Conservation (phyloP, 2,329 filamentous ascomycete genomes). For the Anthostomella pinea region DNA sequence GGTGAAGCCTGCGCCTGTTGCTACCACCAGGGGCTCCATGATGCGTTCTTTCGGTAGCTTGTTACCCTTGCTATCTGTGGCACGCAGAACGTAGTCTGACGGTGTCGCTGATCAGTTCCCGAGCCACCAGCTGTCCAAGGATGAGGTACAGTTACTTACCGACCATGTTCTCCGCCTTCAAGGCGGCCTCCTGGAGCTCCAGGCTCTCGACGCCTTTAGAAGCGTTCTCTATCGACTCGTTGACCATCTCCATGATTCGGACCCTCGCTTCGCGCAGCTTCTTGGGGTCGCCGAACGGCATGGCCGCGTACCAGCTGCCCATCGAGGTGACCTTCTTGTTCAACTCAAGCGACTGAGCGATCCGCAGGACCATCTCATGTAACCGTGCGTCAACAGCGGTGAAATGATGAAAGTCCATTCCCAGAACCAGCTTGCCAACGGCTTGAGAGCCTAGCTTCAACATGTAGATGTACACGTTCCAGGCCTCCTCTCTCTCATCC, state of each 20-base stretch:
- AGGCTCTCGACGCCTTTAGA: constrained; percentile 38
- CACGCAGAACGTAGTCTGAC: constrained; percentile 51
- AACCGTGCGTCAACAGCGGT: constrained; percentile 41
- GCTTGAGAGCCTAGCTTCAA: constrained; percentile 46
- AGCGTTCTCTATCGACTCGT: constrained; percentile 38
- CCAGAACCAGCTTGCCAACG: constrained; percentile 43
- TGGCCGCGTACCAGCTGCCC: constrained; percentile 52
- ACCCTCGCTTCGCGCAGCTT: constrained; percentile 35
- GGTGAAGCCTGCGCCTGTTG: constrained; percentile 57
- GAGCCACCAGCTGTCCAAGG: no score
- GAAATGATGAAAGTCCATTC: constrained; percentile 47
- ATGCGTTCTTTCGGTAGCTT: constrained; percentile 47
- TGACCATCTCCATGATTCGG: constrained; percentile 36
- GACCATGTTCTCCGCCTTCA: constrained; percentile 43
- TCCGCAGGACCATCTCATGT: constrained; percentile 49
- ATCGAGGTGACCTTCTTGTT: constrained; percentile 57
- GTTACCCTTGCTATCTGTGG: constrained; percentile 52
- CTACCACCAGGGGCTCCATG: constrained; percentile 43
- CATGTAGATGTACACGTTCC: constrained; percentile 50
- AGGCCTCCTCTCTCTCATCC: constrained; percentile 45
- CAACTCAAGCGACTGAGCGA: constrained; percentile 50
- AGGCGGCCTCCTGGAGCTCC: constrained; percentile 46
- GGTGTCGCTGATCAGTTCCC: no score
- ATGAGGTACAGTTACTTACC: constrained; percentile 20
- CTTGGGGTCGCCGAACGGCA: constrained; percentile 58